Evolutionary conservation across 2,329 filamentous ascomycete species (phyloP), one percentile per base, ranked within the genome.

Genomic region (Diaporthe longicolla): DNA sequence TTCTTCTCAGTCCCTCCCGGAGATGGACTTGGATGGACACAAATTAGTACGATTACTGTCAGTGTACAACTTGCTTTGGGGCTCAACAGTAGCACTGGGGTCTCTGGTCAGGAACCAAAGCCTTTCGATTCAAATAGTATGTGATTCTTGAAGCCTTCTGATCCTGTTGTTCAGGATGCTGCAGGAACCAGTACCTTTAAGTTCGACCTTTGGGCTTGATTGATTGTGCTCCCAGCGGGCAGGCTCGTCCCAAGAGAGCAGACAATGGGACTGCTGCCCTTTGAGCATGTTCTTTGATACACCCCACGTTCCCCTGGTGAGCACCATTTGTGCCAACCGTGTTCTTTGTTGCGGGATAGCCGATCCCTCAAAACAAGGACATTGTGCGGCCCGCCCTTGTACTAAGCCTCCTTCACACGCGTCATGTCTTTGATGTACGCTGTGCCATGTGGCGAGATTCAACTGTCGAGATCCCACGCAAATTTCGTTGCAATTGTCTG

Each of bases 231-330:
- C 29, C 15, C 50, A 19, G 57, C 45, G 70, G 32, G 43, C 45
- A 24, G 32, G 15, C 37, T 32, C 57, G 32, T 54, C 26, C 21
- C 24, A 24, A 52, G n/a, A 32, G 17, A 21, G 63, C 13, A 59
- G 43, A 71, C 57, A 45, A 54, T 40, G 63, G n/a, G 48, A 7
- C 29, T 29, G 48, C 32, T 55, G 24, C 50, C 35, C 70, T 71
- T 71, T 71, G 70, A 63, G 35, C 26, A 54, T 70, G 45, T 29
- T 52, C 57, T 71, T 71, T 71, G 70, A 71, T 43, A 32, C 17
- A 54, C 21, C 17, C 35, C 37, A 32, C n/a, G 35, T 24, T 40
- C 40, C 59, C 57, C 61, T 55, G 57, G 45, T 63, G 57, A 40
- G 15, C 35, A 55, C 29, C 19, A n/a, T 35, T 43, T 71, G 69